Conservation (phyloP, 108 stramenopile genomes). For the Bacterosira constricta region DNA sequence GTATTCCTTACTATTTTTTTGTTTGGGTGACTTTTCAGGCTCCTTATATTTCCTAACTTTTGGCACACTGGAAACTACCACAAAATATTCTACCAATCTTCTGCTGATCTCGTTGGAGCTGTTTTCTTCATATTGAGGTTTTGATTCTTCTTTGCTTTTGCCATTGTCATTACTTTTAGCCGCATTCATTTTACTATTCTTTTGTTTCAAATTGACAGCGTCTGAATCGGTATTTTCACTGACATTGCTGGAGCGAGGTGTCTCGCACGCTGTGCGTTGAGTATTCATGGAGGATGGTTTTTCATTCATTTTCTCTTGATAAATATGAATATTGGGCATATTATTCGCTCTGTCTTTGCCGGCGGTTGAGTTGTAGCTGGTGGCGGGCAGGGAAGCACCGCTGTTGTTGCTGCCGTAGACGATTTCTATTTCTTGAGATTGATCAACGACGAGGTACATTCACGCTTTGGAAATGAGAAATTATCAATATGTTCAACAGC, state of each 20-base stretch:
- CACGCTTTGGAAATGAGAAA: too few species aligned
- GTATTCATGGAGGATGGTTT: not conserved
- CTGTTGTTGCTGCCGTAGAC: slow-evolving; percentile 1
- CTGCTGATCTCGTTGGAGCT: slow-evolving; percentile 34
- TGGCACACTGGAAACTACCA: slow-evolving; percentile 69
- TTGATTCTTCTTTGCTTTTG: not conserved
- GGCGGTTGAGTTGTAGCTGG: not conserved
- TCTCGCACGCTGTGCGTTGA: not conserved
- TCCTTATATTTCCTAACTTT: slow-evolving; percentile 11
- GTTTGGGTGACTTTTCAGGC: slow-evolving; percentile 3
- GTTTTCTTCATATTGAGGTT: not conserved
- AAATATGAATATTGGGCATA: not conserved
- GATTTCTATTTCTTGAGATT: slow-evolving; percentile 5
- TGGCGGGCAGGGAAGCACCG: not conserved
- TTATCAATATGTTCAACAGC: too few species aligned
- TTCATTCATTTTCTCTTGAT: not conserved
- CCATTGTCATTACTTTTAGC: not conserved
- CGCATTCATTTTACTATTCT: not conserved
- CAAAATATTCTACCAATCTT: slow-evolving; percentile 88
- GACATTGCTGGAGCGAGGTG: not conserved
- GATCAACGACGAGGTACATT: not conserved
- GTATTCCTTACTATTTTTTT: not conserved
- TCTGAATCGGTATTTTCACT: not conserved
- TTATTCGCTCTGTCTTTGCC: not conserved
- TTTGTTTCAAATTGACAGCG: not conserved